Evolutionary conservation across 352 stramenopile species (phyloP).

Genomic region (Thalassiosira livingstoniorum): DNA sequence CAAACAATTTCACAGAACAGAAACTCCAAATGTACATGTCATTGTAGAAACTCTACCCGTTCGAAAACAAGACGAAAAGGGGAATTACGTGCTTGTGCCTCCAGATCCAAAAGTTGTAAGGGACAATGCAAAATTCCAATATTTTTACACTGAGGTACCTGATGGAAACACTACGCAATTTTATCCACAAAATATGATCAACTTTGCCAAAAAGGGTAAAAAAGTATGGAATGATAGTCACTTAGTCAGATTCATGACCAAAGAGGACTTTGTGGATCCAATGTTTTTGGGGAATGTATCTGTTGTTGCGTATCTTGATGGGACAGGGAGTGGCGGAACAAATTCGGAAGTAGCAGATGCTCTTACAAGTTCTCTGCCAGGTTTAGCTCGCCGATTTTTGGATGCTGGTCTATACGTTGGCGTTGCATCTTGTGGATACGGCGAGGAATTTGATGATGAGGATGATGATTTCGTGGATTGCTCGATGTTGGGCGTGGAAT

Average conservation of each 20-base stretch:
- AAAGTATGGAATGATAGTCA: constrained; percentile 41
- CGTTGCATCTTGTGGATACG: constrained; percentile 41
- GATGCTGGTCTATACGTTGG: constrained; percentile 48
- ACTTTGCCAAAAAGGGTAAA: constrained; percentile 48
- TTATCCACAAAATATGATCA: constrained; percentile 45
- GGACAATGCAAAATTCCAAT: constrained; percentile 58
- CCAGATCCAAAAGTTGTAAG: constrained; percentile 33
- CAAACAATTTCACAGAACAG: constrained; percentile 42
- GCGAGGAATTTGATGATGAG: constrained; percentile 38
- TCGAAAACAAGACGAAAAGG: constrained; percentile 33
- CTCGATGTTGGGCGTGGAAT: constrained; percentile 48
- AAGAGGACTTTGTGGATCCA: constrained; percentile 24
- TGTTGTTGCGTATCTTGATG: constrained; percentile 52
- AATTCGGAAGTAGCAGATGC: constrained; percentile 50
- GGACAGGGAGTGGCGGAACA: constrained; percentile 35
- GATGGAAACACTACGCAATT: constrained; percentile 38
- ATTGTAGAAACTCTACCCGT: constrained; percentile 52
- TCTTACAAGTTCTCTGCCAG: constrained; percentile 42
- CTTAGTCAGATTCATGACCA: constrained; percentile 51
- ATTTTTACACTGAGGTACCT: constrained; percentile 55
- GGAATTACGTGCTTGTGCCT: constrained; percentile 18
- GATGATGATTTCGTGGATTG: constrained; percentile 48
- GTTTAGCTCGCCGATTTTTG: constrained; percentile 45
- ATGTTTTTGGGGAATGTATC: constrained; percentile 41
- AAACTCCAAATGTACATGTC: constrained; percentile 63